Base-by-base conservation (phyloP, 345 rosid species). In the Aethionema arabicum region DNA sequence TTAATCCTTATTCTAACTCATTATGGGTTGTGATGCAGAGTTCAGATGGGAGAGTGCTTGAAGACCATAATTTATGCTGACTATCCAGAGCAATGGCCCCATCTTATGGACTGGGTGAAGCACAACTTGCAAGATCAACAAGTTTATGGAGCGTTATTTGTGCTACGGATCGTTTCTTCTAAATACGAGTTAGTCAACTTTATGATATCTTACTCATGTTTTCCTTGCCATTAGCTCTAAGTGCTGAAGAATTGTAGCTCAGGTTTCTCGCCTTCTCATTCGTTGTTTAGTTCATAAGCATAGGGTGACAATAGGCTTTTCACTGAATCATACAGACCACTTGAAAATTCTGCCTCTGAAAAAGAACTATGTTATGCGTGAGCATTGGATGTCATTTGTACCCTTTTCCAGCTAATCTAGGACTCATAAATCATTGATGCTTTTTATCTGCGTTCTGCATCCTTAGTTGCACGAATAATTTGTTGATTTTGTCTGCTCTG, bases 11-110 rank as follows among this genome's bases (percentile, higher is more conserved):
- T 33, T 41, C 4, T 55, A n/a, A 38, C 38, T 40, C 6, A 35
- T 56, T 50, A 10, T 46, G 57, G 68, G 31, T 64, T 45, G n/a
- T 72, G 63, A 46, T 57, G 55, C 78, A 95, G 99, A 79, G 93
- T 82, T 21, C 99, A 95, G 72, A 68, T 95, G 83, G 99, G 99
- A 13, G 99, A 95, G 80, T 90, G 99, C 74, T 82, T 95, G 32
- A 95, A 95, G 80, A 90, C 99, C 8, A 81, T 95, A 38, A 83
- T 95, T 54, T 93, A 88, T 52, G 84, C 91, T 37, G 99, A 95
- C 80, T 95, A 95, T 68, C 99, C 99, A 0, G 99, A 95, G 77
- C 99, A 90, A 80, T 95, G 99, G 99, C 82, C 98, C 0, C 83
- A 59, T 45, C 92, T 95, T 51, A 80, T 95, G 32, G 90, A 83